Conservation (phyloP, 257 asterid species). For the Ajuga chamaepitys region DNA sequence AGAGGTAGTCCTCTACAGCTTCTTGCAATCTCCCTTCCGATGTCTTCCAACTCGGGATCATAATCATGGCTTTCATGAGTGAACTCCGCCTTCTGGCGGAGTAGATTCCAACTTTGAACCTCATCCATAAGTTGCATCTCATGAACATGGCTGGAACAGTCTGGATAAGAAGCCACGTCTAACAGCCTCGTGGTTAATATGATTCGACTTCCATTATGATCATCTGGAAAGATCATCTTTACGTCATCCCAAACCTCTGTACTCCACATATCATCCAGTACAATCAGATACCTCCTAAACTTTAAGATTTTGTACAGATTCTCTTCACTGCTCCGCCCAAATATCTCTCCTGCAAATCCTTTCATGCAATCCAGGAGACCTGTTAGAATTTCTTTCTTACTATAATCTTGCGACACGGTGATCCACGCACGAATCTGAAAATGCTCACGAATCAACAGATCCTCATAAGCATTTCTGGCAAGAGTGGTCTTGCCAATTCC, state of each 20-base stretch:
- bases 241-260: not conserved
- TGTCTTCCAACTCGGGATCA: not conserved
- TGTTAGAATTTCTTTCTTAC: not conserved
- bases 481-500: conserved; percentile 7
- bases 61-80: not conserved
- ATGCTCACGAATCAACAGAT: not conserved
- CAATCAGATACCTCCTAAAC: not conserved
- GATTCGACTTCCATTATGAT: not conserved
- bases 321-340: not conserved
- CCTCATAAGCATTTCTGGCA: not conserved
- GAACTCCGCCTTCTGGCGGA: not conserved
- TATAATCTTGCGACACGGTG: not conserved
- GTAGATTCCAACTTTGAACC: not conserved
- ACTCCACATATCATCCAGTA: conserved; percentile 12
- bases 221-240: not conserved
- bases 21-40: not conserved
- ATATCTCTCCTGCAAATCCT: not conserved
- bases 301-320: not conserved
- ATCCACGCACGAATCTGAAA: conserved; percentile 5
- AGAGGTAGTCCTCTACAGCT: conserved; percentile 6
- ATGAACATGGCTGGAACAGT: not conserved
- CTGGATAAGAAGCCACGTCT: not conserved
- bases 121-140: not conserved
- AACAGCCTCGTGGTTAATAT: not conserved
- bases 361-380: not conserved